Base-by-base conservation (phyloP, 306 rosid genomes). In the Astragalus membranaceus region DNA sequence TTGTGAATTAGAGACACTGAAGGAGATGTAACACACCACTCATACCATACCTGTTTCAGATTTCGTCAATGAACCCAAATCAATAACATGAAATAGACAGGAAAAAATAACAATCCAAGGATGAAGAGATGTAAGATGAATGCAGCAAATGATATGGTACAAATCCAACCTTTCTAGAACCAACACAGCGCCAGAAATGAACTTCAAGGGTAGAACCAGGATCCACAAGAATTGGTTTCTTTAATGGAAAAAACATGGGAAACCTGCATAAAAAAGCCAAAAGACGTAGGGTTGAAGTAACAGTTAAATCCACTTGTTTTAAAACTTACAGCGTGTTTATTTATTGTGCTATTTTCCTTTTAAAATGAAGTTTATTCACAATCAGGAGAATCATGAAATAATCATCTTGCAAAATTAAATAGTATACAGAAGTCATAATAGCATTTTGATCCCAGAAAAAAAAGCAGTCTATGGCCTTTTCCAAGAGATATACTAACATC, bases 111-210 rank as follows among this genome's bases (percentile, higher is more conserved):
- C 29, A 39, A 4, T 10, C 3, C 20, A 20, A 47, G 11, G 16
- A 13, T 14, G 4, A 72, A 53, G 17, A 13, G 13, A 15, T 61
- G 41, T 10, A 59, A 20, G 32, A 60, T 20, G 11, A 32, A 7
- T 37, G 67, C n/a, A 51, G 14, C n/a, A 29, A 50, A 6, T 61
- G 64, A 10, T 37, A 42, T 6, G 3, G 30, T 9, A 69, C 36
- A 62, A 43, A 20, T 32, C 69, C 58, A 67, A 89, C 96, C 96
- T 84, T 89, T 54, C 75, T 43, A 29, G 85, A 60, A 44, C 54
- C 77, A 44, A 82, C 79, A 67, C 93, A 89, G 48, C 93, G 93
- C 96, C 96, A 89, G 53, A 89, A 89, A 74, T 82, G 85, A 26
- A 77, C 84, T 48, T 87, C 88, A 0, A 89, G 78, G 17, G 74